These are phyloP conservation scores for Trypanosoma boissoni DNA, from an alignment of 208 protist genomes.

Conservation along the genomic window DNA sequence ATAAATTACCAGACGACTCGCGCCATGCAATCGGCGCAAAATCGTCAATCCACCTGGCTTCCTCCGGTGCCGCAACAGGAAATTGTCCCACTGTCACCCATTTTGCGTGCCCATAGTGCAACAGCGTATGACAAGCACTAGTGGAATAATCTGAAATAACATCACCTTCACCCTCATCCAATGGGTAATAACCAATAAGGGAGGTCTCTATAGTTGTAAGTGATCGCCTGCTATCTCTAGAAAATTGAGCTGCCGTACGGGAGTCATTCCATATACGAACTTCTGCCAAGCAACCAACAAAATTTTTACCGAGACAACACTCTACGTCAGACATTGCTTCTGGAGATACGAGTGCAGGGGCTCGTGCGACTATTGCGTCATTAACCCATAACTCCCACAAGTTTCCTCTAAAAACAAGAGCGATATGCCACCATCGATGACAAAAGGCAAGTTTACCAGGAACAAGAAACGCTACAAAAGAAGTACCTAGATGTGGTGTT, in stretches of 20 bases:
- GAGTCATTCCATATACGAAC: conserved; percentile 79
- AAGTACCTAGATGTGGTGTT: conserved; percentile 71
- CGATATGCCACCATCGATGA: conserved; percentile 85
- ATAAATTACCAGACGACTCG: conserved; percentile 45
- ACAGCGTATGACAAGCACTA: conserved; percentile 51
- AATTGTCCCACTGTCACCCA: conserved; percentile 57
- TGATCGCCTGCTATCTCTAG: conserved; percentile 58
- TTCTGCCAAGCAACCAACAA: conserved; percentile 76
- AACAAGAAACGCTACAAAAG: conserved; percentile 61
- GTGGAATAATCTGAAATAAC: conserved; percentile 71
- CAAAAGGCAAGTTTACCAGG: conserved; percentile 43
- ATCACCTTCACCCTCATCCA: conserved; percentile 76
- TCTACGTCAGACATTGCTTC: conserved; percentile 54
- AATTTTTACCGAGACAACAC: conserved; percentile 71
- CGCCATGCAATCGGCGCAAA: conserved; percentile 68
- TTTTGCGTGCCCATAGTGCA: conserved; percentile 40
- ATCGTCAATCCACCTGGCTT: conserved; percentile 43
- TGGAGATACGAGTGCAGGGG: conserved; percentile 52
- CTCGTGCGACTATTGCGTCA: conserved; percentile 40
- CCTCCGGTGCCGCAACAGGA: conserved; percentile 30
- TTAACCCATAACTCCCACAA: conserved; percentile 84
- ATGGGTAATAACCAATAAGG: conserved; percentile 72
- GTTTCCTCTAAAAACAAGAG: conserved; percentile 83
- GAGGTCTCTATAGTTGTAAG: conserved; percentile 51
- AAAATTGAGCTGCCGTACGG: conserved; percentile 53